phyloP scores from a whole-genome alignment of 2,329 filamentous ascomycete genomes.

The Fusarium nodosum region DNA sequence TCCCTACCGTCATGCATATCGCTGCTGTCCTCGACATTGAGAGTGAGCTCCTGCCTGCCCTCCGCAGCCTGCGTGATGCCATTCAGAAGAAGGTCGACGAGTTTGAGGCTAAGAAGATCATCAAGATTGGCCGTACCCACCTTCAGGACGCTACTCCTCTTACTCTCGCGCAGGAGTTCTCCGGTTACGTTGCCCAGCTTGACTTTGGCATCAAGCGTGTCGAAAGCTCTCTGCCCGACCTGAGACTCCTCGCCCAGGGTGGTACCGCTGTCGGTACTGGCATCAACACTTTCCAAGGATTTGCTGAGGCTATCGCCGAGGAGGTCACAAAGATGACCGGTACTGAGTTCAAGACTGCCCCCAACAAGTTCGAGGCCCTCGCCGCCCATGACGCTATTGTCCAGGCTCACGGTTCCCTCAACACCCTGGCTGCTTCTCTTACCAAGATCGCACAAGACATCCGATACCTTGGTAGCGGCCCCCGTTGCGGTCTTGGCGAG shows the following conservation, averaged over 20 bases:
- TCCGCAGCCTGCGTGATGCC: conserved; percentile 84
- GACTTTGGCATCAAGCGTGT: conserved; percentile 91
- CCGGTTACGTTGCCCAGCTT: conserved; percentile 94
- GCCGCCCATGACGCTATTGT: conserved; percentile 97
- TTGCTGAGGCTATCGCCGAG: conserved; percentile 90
- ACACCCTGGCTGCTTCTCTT: conserved; percentile 90
- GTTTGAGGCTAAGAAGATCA: conserved; percentile 88
- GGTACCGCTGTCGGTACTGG: conserved; percentile 97
- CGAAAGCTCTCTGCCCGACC: conserved; percentile 83
- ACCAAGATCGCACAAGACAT: conserved; percentile 99
- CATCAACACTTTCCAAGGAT: conserved; percentile 97
- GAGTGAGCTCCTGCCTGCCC: conserved; percentile 83
- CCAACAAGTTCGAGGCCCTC: conserved; percentile 98
- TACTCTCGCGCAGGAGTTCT: conserved; percentile 97
- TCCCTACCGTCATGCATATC: conserved; percentile 99
- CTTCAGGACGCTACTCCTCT: conserved; percentile 97
- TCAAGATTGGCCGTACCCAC: conserved; percentile 99
- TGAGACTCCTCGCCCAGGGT: conserved; percentile 91
- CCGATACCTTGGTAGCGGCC: conserved; percentile 94
- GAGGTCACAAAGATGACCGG: conserved; percentile 95
- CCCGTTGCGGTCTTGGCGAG: conserved; percentile 95
- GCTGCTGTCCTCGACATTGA: conserved; percentile 95
- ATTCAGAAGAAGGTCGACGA: conserved; percentile 90
- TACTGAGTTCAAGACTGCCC: conserved; percentile 92
- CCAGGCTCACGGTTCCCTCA: conserved; percentile 92